Conservation (phyloP, 805 yeast genomes). For the Candida silvicultrix region DNA sequence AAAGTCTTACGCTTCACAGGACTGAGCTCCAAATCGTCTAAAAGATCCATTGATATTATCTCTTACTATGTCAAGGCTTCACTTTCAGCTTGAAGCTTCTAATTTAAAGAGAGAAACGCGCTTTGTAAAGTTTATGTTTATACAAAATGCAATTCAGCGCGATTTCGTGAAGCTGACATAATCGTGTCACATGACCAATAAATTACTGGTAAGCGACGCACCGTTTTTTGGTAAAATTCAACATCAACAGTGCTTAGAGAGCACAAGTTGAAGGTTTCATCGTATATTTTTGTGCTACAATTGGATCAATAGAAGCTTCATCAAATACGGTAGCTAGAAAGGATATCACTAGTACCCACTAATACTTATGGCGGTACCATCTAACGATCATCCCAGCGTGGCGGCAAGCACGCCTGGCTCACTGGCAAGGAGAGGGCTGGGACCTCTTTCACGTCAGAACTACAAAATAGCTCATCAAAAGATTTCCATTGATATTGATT, state of each 20-base stretch:
- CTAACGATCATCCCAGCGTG: conserved; percentile 15
- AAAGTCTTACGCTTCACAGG: conserved; percentile 14
- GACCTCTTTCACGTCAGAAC: conserved; percentile 10
- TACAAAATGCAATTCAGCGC: background rate
- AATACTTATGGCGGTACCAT: conserved; percentile 7
- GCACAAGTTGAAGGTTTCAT: background rate
- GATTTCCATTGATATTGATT: conserved; percentile 73
- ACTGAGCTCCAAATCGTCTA: conserved; percentile 14
- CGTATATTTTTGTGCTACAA: background rate
- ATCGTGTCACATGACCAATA: background rate
- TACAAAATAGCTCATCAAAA: conserved; percentile 81
- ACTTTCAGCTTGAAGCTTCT: background rate
- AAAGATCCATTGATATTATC: conserved; percentile 13
- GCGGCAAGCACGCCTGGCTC: conserved; percentile 12
- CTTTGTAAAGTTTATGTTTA: background rate
- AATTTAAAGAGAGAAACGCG: background rate
- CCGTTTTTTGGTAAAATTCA: background rate
- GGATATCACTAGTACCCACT: no score
- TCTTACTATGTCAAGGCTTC: background rate
- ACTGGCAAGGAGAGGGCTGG: conserved; percentile 1
- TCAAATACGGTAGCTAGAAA: no score
- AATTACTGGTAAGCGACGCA: background rate
- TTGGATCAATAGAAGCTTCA: background rate
- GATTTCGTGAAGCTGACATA: background rate
- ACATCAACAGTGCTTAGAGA: background rate